Percentiles rank a stretch among this genome's conserved stretches.
Conservation (phyloP, 75 land plant genomes). For the Isoetes taiwanensis region DNA sequence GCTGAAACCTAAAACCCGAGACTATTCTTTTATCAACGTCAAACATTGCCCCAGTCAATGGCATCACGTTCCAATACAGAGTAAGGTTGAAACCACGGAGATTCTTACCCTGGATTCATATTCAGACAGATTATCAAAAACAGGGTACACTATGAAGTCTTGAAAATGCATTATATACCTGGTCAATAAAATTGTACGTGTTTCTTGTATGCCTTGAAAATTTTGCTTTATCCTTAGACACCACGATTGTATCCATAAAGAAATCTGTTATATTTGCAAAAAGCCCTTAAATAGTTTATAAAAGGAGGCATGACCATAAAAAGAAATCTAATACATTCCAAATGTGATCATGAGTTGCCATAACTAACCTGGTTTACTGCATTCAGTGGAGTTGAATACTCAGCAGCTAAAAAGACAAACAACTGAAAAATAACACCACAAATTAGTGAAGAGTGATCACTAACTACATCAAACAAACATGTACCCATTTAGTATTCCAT, state of each 20-base stretch:
- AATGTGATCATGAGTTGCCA: no score
- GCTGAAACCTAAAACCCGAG: slow-evolving; percentile 55
- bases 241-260: slow-evolving; percentile 79
- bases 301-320: no score
- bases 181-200: slow-evolving; percentile 68
- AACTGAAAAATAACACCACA: slow-evolving; percentile 31
- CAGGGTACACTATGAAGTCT: no score
- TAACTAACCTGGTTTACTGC: slow-evolving; percentile 64
- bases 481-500: slow-evolving; percentile 92
- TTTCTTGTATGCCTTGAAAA: slow-evolving; percentile 59
- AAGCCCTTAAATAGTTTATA: neutral
- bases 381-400: slow-evolving; percentile 63
- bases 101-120: slow-evolving; percentile 69
- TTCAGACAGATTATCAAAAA: no score
- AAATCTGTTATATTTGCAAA: slow-evolving; percentile 69
- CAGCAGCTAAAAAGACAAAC: slow-evolving; percentile 85
- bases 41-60: slow-evolving; percentile 68
- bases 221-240: slow-evolving; percentile 60
- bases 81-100: slow-evolving; percentile 80
- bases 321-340: no score
- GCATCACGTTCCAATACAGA: slow-evolving; percentile 90
- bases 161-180: no score
- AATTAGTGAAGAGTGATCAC: no score
- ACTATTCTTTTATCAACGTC: slow-evolving; percentile 54
- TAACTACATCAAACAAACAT: neutral